Percentiles rank a stretch among this genome's conserved stretches.
phyloP scores from a whole-genome alignment of 2,329 filamentous ascomycete species.

The Chalara sp. region DNA sequence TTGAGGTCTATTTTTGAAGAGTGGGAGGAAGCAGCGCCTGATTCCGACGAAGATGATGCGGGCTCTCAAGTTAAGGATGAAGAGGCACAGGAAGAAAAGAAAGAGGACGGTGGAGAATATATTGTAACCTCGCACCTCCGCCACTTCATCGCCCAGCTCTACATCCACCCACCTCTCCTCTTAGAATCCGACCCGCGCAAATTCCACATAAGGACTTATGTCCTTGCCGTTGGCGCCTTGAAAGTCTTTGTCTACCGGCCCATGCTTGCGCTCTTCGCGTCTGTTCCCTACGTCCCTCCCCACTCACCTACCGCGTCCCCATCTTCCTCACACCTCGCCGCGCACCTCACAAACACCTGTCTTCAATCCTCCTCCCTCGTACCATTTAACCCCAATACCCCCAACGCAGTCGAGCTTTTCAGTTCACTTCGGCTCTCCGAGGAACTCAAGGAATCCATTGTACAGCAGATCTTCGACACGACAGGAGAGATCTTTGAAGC shows the following conservation, averaged over 20 bases:
- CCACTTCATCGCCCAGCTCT: slow-evolving; percentile 93
- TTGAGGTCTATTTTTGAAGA: slow-evolving; percentile 83
- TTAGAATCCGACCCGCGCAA: slow-evolving; percentile 61
- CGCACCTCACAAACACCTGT: slow-evolving; percentile 93
- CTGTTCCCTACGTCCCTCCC: slow-evolving; percentile 63
- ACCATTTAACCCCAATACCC: background rate
- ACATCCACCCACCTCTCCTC: slow-evolving; percentile 83
- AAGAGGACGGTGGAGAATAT: slow-evolving; percentile 38
- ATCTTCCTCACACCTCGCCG: slow-evolving; percentile 48
- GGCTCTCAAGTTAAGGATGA: slow-evolving; percentile 34
- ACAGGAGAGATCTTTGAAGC: slow-evolving; percentile 81
- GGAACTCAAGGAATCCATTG: slow-evolving; percentile 49
- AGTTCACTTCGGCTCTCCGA: slow-evolving; percentile 49
- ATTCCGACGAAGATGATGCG: slow-evolving; percentile 52
- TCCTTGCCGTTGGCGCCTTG: slow-evolving; percentile 72
- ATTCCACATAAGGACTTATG: slow-evolving; percentile 92
- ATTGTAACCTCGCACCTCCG: slow-evolving; percentile 86
- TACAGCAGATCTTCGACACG: slow-evolving; percentile 63
- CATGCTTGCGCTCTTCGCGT: slow-evolving; percentile 92
- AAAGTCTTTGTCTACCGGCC: slow-evolving; percentile 79
- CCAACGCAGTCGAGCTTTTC: slow-evolving; percentile 66
- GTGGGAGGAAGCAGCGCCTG: slow-evolving; percentile 69
- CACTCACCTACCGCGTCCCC: slow-evolving; percentile 30
- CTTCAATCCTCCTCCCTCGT: slow-evolving; percentile 56
- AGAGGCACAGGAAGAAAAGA: slow-evolving; percentile 40